Evolutionary conservation across 768 basidiomycete species (phyloP), one percentile per base, ranked within the genome.

Genomic region (Tricholoma furcatifolium): DNA sequence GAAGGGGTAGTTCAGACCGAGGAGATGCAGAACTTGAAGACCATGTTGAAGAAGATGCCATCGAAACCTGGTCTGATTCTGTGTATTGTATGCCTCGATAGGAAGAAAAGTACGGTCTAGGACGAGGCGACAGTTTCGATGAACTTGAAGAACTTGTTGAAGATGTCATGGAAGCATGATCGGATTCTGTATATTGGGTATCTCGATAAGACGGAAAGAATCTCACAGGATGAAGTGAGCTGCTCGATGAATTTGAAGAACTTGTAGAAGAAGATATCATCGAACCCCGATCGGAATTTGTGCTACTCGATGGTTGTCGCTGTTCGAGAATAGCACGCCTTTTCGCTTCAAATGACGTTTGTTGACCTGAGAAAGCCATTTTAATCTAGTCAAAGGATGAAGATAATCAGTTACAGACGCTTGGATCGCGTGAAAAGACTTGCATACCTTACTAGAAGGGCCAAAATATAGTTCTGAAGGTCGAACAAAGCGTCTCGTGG

Each of bases 351-450:
- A 31, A 38, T 21, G 39, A 39, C 1, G 50, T 42, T 51, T 51
- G 50, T 36, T 51, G 50, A 17, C 50, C 43, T 31, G 50, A 40
- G 9, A 36, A 35, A 14, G 31, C 34, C 17, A 51, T 51, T 40
- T 43, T 51, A 10, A 17, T 24, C 49, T 50, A 15, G 15, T 4
- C 4, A 38, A 38, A 38, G 4, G 10, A 15, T 11, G 4, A 38
- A 23, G 11, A 27, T 4, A 27, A 27, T 27, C 27, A 27, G 27
- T 4, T 27, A 27, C 27, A 27, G 3, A 4, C 27, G 7, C 7
- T 27, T 27, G 27, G 27, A 3, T 27, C n/a, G n/a, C n/a, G 27
- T 7, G 27, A 4, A 27, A 27, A 27, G 7, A 27, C 27, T 7
- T 7, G 27, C 27, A 7, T 27, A 27, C 27, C 27, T 27, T 27